These are phyloP conservation scores for Ustilago loliicola DNA, from an alignment of 1,284 basidiomycete genomes.

Conservation along the genomic window DNA sequence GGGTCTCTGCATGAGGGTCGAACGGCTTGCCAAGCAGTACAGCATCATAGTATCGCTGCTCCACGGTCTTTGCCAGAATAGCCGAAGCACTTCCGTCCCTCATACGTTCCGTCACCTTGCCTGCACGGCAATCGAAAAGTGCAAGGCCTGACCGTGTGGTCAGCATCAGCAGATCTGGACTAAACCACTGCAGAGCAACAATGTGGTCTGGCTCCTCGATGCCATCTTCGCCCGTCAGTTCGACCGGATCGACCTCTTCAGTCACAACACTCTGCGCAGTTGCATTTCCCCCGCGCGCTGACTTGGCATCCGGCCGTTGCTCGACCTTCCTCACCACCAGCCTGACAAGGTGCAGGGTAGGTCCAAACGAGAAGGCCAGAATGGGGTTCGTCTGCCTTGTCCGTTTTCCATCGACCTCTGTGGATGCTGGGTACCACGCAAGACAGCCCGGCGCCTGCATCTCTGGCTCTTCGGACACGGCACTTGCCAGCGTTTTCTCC, in stretches of 20 bases:
- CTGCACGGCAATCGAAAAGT: slow-evolving; percentile 57
- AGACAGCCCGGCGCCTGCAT: slow-evolving; percentile 39
- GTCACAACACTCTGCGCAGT: slow-evolving; percentile 5
- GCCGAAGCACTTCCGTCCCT: slow-evolving; percentile 71
- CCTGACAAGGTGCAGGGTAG: slow-evolving; percentile 49
- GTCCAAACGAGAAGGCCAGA: slow-evolving; percentile 63
- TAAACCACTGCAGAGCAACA: slow-evolving; percentile 73
- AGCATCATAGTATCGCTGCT: slow-evolving; percentile 45
- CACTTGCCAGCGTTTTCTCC: slow-evolving; percentile 19
- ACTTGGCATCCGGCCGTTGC: slow-evolving; percentile 16
- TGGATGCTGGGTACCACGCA: slow-evolving; percentile 64
- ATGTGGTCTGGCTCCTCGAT: slow-evolving; percentile 68
- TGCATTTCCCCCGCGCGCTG: background rate
- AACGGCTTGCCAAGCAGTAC: slow-evolving; percentile 33
- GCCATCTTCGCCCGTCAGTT: slow-evolving; percentile 40
- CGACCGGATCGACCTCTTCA: slow-evolving; percentile 47
- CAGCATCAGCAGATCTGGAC: slow-evolving; percentile 63
- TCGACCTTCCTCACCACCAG: slow-evolving; percentile 43
- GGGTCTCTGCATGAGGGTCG: slow-evolving; percentile 25
- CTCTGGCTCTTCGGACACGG: background rate
- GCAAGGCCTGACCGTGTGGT: slow-evolving; percentile 39
- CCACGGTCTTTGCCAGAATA: slow-evolving; percentile 33
- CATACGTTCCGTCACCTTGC: slow-evolving; percentile 57
- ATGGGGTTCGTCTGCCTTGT: slow-evolving; percentile 52
- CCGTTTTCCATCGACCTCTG: slow-evolving; percentile 40